Evolutionary conservation across 495 filamentous ascomycete species (phyloP).

Genomic region (Monascus purpureus): DNA sequence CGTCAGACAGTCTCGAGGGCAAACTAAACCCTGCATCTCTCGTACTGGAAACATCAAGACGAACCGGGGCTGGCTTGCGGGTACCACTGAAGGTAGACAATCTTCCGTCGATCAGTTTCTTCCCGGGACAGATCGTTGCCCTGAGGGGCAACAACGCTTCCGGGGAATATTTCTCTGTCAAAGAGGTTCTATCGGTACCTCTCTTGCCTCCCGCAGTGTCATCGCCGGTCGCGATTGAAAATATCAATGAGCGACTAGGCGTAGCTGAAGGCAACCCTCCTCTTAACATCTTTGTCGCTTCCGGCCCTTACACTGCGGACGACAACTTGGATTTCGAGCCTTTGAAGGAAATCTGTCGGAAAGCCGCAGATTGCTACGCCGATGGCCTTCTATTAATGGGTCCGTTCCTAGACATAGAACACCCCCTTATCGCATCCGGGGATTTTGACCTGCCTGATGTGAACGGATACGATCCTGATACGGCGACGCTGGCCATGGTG

Average conservation of each 20-base stretch:
- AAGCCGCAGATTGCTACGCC: conserved; percentile 56
- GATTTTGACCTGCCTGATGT: conserved; percentile 81
- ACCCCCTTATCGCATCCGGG: conserved; percentile 75
- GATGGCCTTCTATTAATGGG: conserved; percentile 75
- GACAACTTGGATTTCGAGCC: conserved; percentile 84
- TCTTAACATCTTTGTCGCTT: conserved; percentile 59
- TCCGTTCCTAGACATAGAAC: conserved; percentile 81
- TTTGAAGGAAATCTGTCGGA: conserved; percentile 62
- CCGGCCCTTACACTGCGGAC: conserved; percentile 84
- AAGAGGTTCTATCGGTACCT: conserved; percentile 60
- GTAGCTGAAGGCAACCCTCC: conserved; percentile 47
- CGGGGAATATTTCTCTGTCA: conserved; percentile 70
- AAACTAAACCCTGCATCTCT: conserved; percentile 72
- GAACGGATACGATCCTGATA: conserved; percentile 54
- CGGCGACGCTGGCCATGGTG: conserved; percentile 62
- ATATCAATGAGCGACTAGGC: conserved; percentile 50
- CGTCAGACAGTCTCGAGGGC: conserved; percentile 69
- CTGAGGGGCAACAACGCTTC: conserved; percentile 75
- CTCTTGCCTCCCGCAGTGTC: conserved; percentile 56
- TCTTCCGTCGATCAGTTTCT: conserved; percentile 63
- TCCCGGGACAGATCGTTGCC: conserved; percentile 89
- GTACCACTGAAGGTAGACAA: conserved; percentile 65
- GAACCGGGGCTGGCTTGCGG: conserved; percentile 68
- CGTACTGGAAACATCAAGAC: conserved; percentile 73
- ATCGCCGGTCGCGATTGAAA: conserved; percentile 40